Conservation (phyloP, 2,329 filamentous ascomycete genomes). For the Mollisiaceae sp. region DNA sequence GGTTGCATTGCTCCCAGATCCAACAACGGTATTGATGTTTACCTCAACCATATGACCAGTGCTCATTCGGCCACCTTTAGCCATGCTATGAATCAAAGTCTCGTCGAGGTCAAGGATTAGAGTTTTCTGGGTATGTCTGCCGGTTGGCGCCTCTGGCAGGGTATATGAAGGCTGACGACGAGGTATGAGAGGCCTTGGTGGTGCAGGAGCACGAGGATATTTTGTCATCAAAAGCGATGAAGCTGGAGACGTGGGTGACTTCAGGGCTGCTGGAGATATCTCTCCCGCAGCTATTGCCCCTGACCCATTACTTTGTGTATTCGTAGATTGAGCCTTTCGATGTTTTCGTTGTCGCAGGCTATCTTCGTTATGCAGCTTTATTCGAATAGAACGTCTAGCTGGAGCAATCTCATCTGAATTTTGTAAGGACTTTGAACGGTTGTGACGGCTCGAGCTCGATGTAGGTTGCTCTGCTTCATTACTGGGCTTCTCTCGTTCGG, state of each 20-base stretch:
- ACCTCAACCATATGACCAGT: constrained; percentile 99
- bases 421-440: constrained; percentile 66
- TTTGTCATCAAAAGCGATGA: constrained; percentile 73
- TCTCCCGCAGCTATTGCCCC: constrained; percentile 41
- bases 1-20: constrained; percentile 67
- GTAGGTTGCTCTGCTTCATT: constrained; percentile 33
- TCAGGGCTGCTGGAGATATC: constrained; percentile 78
- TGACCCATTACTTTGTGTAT: constrained; percentile 49
- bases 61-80: constrained; percentile 93
- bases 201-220: constrained; percentile 88
- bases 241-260: constrained; percentile 88
- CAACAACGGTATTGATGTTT: constrained; percentile 76
- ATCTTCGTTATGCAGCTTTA: constrained; percentile 86
- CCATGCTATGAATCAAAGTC: constrained; percentile 97
- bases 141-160: constrained; percentile 54
- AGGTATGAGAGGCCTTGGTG: constrained; percentile 88
- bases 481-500: constrained; percentile 52
- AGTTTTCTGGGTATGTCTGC: constrained; percentile 78
- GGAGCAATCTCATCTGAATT: constrained; percentile 69
- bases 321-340: constrained; percentile 60
- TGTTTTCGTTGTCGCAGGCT: constrained; percentile 74
- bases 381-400: constrained; percentile 81
- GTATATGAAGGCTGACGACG: constrained; percentile 88
- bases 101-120: constrained; percentile 95
- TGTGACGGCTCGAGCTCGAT: constrained; percentile 50